phyloP scores from a whole-genome alignment of 306 rosid species.

The Styphnolobium japonicum region DNA sequence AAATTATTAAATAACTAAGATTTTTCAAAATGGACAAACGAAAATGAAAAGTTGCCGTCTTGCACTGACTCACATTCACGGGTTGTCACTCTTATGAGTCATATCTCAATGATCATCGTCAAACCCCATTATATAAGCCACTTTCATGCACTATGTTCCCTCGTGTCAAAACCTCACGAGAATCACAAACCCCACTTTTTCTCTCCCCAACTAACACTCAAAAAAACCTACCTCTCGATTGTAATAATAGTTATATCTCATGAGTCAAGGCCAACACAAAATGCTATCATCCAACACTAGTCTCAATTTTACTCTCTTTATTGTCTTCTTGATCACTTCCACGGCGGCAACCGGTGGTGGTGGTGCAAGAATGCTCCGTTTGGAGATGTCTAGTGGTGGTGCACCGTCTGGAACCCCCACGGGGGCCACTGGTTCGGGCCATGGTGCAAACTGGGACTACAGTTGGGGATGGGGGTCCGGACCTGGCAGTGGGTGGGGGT shows the following conservation, averaged over 20 bases:
- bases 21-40: neutral
- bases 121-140: conserved; percentile 43
- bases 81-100: conserved; percentile 8
- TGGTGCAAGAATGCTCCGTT: conserved; percentile 23
- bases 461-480: conserved; percentile 86
- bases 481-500: conserved; percentile 76
- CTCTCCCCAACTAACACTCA: neutral
- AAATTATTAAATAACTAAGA: neutral
- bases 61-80: conserved; percentile 25
- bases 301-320: conserved; percentile 23
- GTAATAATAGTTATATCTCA: neutral
- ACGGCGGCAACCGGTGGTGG: neutral
- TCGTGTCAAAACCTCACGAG: conserved; percentile 20
- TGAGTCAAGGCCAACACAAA: neutral
- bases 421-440: conserved; percentile 65
- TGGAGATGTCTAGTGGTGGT: conserved; percentile 26
- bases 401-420: conserved; percentile 43
- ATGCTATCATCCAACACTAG: conserved; percentile 36
- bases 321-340: conserved; percentile 37
- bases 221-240: no score
- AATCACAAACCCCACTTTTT: conserved; percentile 10
- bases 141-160: conserved; percentile 25
- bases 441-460: conserved; percentile 73
- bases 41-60: neutral
- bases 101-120: neutral